phyloP scores from a whole-genome alignment of 192 early-diverging fungal species.

The Podila epigama region DNA sequence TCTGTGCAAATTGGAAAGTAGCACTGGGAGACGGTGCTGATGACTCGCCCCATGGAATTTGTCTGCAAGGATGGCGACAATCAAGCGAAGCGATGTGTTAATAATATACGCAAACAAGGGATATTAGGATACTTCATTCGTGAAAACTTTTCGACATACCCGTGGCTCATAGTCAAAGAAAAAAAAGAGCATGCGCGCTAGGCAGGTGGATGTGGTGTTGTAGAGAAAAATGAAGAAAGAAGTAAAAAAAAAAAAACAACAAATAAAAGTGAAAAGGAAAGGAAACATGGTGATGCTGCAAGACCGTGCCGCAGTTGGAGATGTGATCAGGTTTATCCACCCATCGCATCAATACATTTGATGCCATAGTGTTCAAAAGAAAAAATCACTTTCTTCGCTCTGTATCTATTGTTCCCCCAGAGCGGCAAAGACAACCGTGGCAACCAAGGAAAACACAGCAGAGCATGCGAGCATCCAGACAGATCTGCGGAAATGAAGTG shows the following conservation, averaged over 20 bases:
- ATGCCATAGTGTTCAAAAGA: not conserved
- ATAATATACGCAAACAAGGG: too few species aligned
- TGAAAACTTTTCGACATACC: too few species aligned
- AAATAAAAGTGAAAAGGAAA: not conserved
- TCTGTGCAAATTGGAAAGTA: too few species aligned
- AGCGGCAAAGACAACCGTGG: conserved; percentile 10
- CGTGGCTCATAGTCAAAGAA: too few species aligned
- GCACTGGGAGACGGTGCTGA: too few species aligned
- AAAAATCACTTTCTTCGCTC: too few species aligned
- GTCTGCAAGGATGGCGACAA: too few species aligned
- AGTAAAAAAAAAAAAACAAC: not conserved
- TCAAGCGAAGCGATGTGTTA: too few species aligned
- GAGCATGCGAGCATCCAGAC: conserved; percentile 16
- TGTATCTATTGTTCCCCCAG: not conserved
- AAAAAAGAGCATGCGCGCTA: too few species aligned
- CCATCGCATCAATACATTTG: not conserved
- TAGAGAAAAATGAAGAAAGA: not conserved
- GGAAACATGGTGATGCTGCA: not conserved
- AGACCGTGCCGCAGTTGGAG: not conserved
- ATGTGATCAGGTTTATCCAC: not conserved
- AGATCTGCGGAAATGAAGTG: conserved; percentile 1
- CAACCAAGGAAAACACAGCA: not conserved
- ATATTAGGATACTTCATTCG: too few species aligned
- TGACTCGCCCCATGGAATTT: too few species aligned
- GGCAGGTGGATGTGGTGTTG: not conserved